Evolutionary conservation across 78 protist species (phyloP).

Genomic region (Dictyostelium firmibasis): DNA sequence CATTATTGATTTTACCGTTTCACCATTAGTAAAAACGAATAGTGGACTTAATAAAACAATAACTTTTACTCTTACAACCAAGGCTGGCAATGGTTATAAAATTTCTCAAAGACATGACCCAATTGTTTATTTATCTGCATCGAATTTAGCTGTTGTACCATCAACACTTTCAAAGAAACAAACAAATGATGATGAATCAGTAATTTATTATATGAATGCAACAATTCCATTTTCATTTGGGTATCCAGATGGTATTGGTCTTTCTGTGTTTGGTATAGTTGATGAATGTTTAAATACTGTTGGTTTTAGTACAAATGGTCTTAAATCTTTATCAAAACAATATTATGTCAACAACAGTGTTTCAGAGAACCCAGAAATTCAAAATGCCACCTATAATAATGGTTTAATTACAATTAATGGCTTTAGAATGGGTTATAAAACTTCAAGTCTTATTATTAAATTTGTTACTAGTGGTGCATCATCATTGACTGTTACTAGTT

Average conservation of each 20-base stretch:
- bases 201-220: not conserved
- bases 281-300: not conserved
- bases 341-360: not conserved
- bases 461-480: not conserved
- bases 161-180: not conserved
- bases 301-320: not conserved
- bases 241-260: not conserved
- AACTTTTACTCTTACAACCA: not conserved
- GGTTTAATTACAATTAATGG: not conserved
- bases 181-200: not conserved
- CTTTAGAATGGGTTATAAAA: not conserved
- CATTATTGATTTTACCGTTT: not conserved
- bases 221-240: constrained; percentile 6
- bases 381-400: not conserved
- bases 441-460: not conserved
- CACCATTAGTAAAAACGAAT: not conserved
- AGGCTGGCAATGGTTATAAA: no score
- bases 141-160: not conserved
- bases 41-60: not conserved
- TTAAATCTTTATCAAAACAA: not conserved
- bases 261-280: not conserved
- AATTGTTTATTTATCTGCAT: not conserved
- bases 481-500: not conserved
- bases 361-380: not conserved
- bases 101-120: not conserved